Percentiles rank a stretch among this genome's conserved stretches.
These are phyloP conservation scores for Austroboletus rostrupii DNA, from an alignment of 1,284 basidiomycete species.

Conservation along the genomic window DNA sequence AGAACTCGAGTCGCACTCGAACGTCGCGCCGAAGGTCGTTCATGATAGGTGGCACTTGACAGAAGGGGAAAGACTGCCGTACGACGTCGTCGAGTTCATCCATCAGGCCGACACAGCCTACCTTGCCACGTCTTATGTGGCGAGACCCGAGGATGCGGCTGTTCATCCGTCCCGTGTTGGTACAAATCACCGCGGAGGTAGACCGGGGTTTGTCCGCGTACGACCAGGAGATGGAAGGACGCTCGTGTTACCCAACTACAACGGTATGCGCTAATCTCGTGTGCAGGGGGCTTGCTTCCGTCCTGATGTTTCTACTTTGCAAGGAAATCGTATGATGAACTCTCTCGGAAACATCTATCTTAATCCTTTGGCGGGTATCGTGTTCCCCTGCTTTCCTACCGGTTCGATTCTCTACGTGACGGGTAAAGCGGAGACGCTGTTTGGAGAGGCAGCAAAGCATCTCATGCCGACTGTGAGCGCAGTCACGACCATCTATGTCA, in stretches of 20 bases:
- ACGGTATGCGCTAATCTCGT: conserved; percentile 35
- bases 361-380: conserved; percentile 50
- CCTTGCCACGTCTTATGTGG: conserved; percentile 48
- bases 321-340: conserved; percentile 58
- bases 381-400: conserved; percentile 48
- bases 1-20: conserved; percentile 38
- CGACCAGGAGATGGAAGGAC: conserved; percentile 50
- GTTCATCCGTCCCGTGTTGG: conserved; percentile 54
- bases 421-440: conserved; percentile 46
- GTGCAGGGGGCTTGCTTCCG: background rate
- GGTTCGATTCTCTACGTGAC: conserved; percentile 62
- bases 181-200: conserved; percentile 62
- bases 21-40: conserved; percentile 36
- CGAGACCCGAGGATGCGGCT: conserved; percentile 33
- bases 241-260: conserved; percentile 56
- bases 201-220: conserved; percentile 56
- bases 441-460: conserved; percentile 42
- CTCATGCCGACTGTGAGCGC: conserved; percentile 54
- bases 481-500: conserved; percentile 46
- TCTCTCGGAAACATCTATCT: conserved; percentile 60
- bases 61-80: conserved; percentile 37
- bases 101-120: conserved; percentile 48
- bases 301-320: background rate
- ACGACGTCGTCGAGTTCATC: conserved; percentile 46
- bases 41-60: conserved; percentile 33